Evolutionary conservation across 768 basidiomycete genomes (phyloP).

Genomic region (Hemileccinum rubropunctum): DNA sequence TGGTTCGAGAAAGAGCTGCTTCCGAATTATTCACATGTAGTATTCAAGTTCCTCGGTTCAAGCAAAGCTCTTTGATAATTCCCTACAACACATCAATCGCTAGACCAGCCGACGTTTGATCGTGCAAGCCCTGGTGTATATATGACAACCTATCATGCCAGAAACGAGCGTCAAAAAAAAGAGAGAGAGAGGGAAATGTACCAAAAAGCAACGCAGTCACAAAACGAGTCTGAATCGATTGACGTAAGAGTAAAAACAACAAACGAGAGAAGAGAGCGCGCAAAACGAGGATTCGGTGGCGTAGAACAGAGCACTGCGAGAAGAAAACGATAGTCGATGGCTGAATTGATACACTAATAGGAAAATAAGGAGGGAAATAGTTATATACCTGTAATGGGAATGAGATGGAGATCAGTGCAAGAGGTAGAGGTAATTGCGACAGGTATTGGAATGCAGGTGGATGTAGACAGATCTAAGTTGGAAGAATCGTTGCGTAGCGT

Average conservation of each 20-base stretch:
- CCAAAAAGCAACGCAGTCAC: constrained; percentile 18
- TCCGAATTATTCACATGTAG: constrained; percentile 16
- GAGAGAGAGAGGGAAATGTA: background rate
- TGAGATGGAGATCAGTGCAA: background rate
- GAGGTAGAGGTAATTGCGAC: constrained; percentile 13
- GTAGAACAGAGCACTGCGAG: constrained; percentile 21
- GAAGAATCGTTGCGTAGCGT: constrained; percentile 14
- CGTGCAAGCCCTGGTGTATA: constrained; percentile 10
- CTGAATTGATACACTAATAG: constrained; percentile 26
- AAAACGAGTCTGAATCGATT: constrained; percentile 16
- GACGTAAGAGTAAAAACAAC: constrained; percentile 14
- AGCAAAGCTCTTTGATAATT: background rate
- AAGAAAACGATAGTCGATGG: constrained; percentile 4
- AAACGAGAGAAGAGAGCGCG: constrained; percentile 10
- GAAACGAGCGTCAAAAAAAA: constrained; percentile 16
- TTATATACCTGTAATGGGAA: constrained; percentile 21
- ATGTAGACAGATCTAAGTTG: constrained; percentile 22
- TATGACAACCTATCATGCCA: constrained; percentile 11
- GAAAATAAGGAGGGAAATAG: constrained; percentile 27
- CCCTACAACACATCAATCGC: constrained; percentile 4
- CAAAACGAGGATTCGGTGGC: constrained; percentile 16
- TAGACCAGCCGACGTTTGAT: constrained; percentile 18
- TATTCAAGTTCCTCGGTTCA: background rate
- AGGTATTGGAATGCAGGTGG: constrained; percentile 16
- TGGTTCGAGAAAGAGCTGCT: background rate